Evolutionary conservation across 2,329 filamentous ascomycete species (phyloP).

Genomic region (Cladosporium sp.): DNA sequence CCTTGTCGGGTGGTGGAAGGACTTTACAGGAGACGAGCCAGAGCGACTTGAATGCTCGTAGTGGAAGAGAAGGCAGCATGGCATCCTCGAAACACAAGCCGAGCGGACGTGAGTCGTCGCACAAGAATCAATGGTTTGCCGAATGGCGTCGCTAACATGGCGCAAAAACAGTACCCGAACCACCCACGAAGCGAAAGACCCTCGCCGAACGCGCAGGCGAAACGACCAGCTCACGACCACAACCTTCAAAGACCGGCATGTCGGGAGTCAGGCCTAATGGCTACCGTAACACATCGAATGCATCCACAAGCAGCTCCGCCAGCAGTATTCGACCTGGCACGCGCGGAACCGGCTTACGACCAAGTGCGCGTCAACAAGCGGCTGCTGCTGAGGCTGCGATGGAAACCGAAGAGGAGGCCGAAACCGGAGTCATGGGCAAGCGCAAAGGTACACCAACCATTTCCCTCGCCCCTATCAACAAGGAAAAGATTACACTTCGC

Average conservation of each 20-base stretch:
- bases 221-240: constrained; percentile 31
- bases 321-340: constrained; percentile 40
- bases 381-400: constrained; percentile 17
- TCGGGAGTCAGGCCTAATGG: constrained; percentile 36
- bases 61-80: constrained; percentile 27
- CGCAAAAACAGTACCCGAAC: constrained; percentile 38
- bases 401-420: constrained; percentile 36
- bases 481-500: constrained; percentile 23
- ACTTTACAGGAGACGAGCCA: constrained; percentile 28
- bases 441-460: constrained; percentile 44
- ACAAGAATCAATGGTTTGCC: background rate
- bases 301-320: constrained; percentile 40
- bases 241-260: constrained; percentile 20
- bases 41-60: constrained; percentile 47
- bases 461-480: constrained; percentile 31
- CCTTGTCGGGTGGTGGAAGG: constrained; percentile 14
- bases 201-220: constrained; percentile 46
- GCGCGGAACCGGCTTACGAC: constrained; percentile 38
- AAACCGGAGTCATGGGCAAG: constrained; percentile 30
- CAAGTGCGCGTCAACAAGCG: constrained; percentile 11
- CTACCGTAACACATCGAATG: constrained; percentile 40
- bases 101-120: constrained; percentile 39
- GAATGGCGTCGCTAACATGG: constrained; percentile 20
- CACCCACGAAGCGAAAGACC: constrained; percentile 50
- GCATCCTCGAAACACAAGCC: constrained; percentile 51